These are phyloP conservation scores for Cordyceps pruinosa DNA, from an alignment of 2,329 filamentous ascomycete genomes.

Conservation along the genomic window DNA sequence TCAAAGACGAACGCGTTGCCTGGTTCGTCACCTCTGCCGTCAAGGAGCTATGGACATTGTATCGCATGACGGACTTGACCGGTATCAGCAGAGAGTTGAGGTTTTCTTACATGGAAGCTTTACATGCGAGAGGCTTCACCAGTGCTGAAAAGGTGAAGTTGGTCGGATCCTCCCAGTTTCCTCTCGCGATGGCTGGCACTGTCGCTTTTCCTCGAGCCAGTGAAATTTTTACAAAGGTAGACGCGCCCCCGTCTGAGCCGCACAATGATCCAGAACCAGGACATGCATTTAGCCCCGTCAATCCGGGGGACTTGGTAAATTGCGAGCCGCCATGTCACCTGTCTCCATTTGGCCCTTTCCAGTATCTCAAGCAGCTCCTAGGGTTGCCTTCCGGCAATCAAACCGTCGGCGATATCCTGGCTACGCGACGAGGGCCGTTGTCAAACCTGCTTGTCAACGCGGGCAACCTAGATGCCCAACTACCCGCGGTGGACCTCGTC, in stretches of 20 bases:
- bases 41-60: slow-evolving; percentile 2
- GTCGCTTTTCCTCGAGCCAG: background rate
- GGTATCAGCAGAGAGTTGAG: background rate
- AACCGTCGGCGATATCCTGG: background rate
- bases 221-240: background rate
- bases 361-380: slow-evolving; percentile 4
- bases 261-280: background rate
- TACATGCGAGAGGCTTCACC: slow-evolving; percentile 6
- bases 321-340: slow-evolving; percentile 6
- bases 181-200: background rate
- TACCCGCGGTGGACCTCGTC: background rate
- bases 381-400: background rate
- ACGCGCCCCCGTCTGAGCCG: background rate
- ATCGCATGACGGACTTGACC: slow-evolving; percentile 1
- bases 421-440: background rate
- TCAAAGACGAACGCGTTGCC: background rate
- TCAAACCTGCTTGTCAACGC: background rate
- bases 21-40: slow-evolving; percentile 1
- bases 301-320: background rate
- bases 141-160: background rate
- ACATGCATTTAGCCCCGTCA: background rate
- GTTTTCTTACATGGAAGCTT: slow-evolving; percentile 11
- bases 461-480: background rate
- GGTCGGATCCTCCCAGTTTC: background rate
- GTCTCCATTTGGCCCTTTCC: slow-evolving; percentile 5